phyloP scores from a whole-genome alignment of 352 stramenopile species.

The Phytophthora aleatoria region DNA sequence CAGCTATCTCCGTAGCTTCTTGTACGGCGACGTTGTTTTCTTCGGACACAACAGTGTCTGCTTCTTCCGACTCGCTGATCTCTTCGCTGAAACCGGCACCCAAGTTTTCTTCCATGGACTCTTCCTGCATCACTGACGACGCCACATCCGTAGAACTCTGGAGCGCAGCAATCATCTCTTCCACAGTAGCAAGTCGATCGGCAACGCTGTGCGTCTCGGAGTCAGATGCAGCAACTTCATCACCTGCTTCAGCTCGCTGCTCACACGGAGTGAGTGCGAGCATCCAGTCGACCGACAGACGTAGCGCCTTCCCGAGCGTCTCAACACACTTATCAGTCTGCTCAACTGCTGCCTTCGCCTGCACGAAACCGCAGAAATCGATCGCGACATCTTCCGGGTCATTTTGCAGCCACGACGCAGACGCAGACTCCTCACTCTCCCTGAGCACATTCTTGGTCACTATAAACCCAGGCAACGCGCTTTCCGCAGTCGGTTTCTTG shows the following conservation, averaged over 20 bases:
- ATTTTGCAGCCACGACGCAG: slow-evolving; percentile 44
- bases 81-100: neutral
- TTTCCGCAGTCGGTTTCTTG: slow-evolving; percentile 7
- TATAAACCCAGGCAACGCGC: slow-evolving; percentile 39
- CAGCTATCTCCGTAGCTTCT: neutral
- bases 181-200: slow-evolving; percentile 25
- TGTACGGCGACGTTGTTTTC: neutral
- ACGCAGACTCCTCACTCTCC: neutral
- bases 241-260: neutral
- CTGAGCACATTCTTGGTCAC: slow-evolving; percentile 46
- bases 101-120: neutral
- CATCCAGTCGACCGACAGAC: slow-evolving; percentile 48
- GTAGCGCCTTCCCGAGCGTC: slow-evolving; percentile 29
- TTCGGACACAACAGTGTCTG: neutral
- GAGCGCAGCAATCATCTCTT: slow-evolving; percentile 31
- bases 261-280: slow-evolving; percentile 34
- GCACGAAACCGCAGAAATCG: slow-evolving; percentile 48
- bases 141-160: slow-evolving; percentile 1
- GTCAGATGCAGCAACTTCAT: neutral
- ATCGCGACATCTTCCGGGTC: slow-evolving; percentile 40
- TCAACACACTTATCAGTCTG: slow-evolving; percentile 13
- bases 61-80: slow-evolving; percentile 11
- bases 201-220: slow-evolving; percentile 1
- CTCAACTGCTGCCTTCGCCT: neutral
- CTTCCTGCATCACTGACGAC: neutral